Evolutionary conservation across 257 asterid species (phyloP), one percentile per base, ranked within the genome.

Genomic region (Datura wrightii): DNA sequence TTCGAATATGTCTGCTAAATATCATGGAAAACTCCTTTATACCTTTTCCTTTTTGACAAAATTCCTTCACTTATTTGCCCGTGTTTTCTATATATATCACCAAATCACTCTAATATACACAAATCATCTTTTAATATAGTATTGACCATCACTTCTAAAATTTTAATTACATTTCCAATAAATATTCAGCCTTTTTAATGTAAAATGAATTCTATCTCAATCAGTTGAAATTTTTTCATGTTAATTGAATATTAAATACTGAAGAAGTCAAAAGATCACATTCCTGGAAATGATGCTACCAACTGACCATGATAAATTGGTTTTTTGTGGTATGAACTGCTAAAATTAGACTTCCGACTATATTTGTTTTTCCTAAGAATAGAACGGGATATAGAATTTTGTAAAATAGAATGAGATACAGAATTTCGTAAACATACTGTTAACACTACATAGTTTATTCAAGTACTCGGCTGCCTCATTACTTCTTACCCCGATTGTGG

Each of bases 261-360:
- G 24, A 74, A 50, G 8, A 48, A 8, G 14, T 24, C 19, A 19
- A 48, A 13, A 10, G 2, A 46, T 48, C 60, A 24, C 44, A 24
- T 48, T 48, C 81, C 37, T 48, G 81, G 60, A 74, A 74, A 50
- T 48, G 81, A 74, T 19, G 3, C 6, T 72, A n/a, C 80, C 37
- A 44, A 10, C 59, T 46, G 39, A 42, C 80, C 59, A 74, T 74
- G 59, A 5, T 74, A 11, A 6, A 19, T 48, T 39, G 13, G 24
- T 5, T 15, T 48, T 13, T 10, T 6, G 80, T 46, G 18, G 9
- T 14, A 10, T 74, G 7, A 19, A 7, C 59, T 72, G 58, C 80
- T 46, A 19, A 44, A 74, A 74, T 11, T 42, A 24, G 7, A 74
- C 58, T 46, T 46, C 55, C 19, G 19, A 3, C 10, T 71, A 9